These are phyloP conservation scores for Cicer bijugum DNA, from an alignment of 306 rosid genomes.

Conservation along the genomic window DNA sequence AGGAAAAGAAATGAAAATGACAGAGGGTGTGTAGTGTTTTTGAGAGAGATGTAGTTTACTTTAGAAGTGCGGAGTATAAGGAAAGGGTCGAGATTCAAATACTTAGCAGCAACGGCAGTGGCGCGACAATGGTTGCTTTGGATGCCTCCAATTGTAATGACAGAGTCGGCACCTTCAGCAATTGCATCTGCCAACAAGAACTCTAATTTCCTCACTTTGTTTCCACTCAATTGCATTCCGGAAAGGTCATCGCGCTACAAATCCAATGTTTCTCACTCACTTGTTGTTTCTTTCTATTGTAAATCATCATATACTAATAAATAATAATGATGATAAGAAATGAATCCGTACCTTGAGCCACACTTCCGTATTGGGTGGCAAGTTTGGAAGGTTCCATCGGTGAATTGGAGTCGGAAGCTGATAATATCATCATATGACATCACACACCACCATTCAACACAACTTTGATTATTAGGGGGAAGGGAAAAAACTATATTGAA, in stretches of 20 bases:
- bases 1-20: no score
- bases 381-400: conserved; percentile 89
- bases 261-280: not conserved
- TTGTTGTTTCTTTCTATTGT: no score
- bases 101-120: conserved; percentile 93
- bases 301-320: no score
- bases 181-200: conserved; percentile 91
- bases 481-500: not conserved
- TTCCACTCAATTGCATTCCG: conserved; percentile 95
- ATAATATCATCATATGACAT: not conserved
- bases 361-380: conserved; percentile 75
- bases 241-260: conserved; percentile 88
- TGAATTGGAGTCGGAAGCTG: conserved; percentile 97
- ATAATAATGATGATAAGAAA: not conserved
- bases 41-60: conserved; percentile 44
- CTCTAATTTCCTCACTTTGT: conserved; percentile 89
- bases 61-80: conserved; percentile 81
- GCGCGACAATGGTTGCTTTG: conserved; percentile 99
- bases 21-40: no score
- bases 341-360: conserved; percentile 68
- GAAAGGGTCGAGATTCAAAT: conserved; percentile 78
- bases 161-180: conserved; percentile 76
- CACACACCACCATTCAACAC: no score
- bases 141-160: conserved; percentile 84
- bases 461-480: not conserved